A percentile compares a stretch with the other conserved stretches of the same genome.
Evolutionary conservation across 2,329 filamentous ascomycete genomes (phyloP).

Genomic region (Aspergillus novofumigatus): DNA sequence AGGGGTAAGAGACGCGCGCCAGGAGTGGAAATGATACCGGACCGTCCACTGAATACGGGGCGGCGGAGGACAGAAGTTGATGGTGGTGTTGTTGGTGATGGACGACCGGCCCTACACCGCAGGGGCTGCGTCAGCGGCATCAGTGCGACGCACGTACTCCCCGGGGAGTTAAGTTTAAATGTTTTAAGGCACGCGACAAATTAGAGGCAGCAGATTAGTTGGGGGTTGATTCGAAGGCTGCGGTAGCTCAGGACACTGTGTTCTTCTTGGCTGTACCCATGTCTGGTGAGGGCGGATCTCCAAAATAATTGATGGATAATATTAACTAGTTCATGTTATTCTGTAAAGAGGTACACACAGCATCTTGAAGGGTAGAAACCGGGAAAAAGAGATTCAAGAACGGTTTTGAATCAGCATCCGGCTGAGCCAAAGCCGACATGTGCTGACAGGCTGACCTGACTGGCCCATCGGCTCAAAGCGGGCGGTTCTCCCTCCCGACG

Average conservation of each 20-base stretch:
- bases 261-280: background rate
- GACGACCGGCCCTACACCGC: slow-evolving; percentile 34
- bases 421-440: slow-evolving; percentile 4
- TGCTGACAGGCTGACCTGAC: slow-evolving; percentile 3
- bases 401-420: background rate
- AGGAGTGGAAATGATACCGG: slow-evolving; percentile 11
- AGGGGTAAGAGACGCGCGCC: slow-evolving; percentile 12
- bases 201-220: background rate
- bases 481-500: background rate
- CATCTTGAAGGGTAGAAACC: no score
- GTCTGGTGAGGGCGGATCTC: background rate
- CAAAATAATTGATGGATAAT: background rate
- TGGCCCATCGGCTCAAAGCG: background rate
- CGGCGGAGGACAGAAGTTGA: slow-evolving; percentile 50
- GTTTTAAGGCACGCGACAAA: background rate
- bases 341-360: background rate
- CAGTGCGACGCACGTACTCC: slow-evolving; percentile 6
- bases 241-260: background rate
- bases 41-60: slow-evolving; percentile 11
- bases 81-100: slow-evolving; percentile 40
- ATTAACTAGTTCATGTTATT: background rate
- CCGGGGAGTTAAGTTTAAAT: background rate
- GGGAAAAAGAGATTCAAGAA: background rate
- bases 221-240: background rate
- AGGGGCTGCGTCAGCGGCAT: slow-evolving; percentile 38